phyloP scores from a whole-genome alignment of 2,329 filamentous ascomycete genomes.

The Arthroderma sp. region DNA sequence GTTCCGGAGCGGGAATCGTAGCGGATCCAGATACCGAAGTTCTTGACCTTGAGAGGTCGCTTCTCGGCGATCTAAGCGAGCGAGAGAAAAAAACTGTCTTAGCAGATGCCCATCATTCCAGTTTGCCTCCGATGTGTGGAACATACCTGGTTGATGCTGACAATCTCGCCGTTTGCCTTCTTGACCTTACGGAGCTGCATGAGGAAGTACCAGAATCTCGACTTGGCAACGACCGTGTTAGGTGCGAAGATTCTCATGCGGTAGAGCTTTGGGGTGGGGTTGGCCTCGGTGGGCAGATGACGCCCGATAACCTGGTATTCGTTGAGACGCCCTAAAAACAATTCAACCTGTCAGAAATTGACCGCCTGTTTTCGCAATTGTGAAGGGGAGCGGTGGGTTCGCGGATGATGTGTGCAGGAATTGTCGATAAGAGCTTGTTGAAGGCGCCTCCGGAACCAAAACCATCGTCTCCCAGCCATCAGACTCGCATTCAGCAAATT shows the following conservation, averaged over 20 bases:
- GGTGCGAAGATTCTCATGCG: constrained; percentile 99
- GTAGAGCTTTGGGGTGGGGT: constrained; percentile 97
- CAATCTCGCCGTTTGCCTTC: constrained; percentile 99
- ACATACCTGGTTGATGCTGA: constrained; percentile 87
- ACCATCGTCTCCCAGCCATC: too few relatives aligned
- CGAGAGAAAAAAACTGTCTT: constrained; percentile 1
- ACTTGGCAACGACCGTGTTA: constrained; percentile 97
- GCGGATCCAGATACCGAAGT: constrained; percentile 99
- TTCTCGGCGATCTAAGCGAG: constrained; percentile 78
- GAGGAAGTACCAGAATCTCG: constrained; percentile 99
- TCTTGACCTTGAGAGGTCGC: constrained; percentile 99
- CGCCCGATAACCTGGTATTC: constrained; percentile 99
- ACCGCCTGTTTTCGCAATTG: background rate
- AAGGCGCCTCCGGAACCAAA: too few relatives aligned
- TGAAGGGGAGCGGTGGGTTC: background rate
- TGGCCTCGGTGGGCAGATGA: constrained; percentile 93
- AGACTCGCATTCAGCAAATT: too few relatives aligned
- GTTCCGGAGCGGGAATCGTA: constrained; percentile 99
- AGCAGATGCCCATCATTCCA: constrained; percentile 5
- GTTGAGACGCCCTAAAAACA: constrained; percentile 78
- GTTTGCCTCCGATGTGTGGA: constrained; percentile 3
- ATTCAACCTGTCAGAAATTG: constrained; percentile 17
- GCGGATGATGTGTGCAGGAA: constrained; percentile 1
- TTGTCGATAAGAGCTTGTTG: too few relatives aligned
- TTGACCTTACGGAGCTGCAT: constrained; percentile 99